A percentile compares a stretch with the other conserved stretches of the same genome.
Evolutionary conservation across 129 eudicot genomes (phyloP).

Genomic region (Helianthus tuberosus): DNA sequence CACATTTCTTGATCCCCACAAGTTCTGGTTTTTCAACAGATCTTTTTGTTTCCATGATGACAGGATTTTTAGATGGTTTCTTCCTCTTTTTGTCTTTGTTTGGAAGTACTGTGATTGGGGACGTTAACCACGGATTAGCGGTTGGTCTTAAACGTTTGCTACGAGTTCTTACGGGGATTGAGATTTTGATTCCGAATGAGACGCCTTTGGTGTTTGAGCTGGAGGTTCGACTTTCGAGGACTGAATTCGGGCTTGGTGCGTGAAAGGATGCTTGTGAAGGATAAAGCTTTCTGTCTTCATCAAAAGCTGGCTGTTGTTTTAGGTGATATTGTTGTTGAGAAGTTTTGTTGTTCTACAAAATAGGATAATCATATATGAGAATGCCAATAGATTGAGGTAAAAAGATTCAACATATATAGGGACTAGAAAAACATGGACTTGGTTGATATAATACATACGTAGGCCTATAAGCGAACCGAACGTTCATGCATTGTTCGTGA

Average conservation of each 20-base stretch:
- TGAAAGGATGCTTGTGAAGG: constrained; percentile 42
- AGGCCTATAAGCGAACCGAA: no score
- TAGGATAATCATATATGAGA: neutral
- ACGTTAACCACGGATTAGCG: constrained; percentile 47
- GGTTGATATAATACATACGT: no score
- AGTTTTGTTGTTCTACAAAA: constrained; percentile 29
- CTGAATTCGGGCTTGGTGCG: constrained; percentile 68
- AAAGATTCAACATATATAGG: neutral
- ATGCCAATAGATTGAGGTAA: neutral
- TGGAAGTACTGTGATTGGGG: constrained; percentile 34
- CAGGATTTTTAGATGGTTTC: constrained; percentile 28
- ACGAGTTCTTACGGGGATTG: constrained; percentile 54
- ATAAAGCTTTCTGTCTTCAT: constrained; percentile 26
- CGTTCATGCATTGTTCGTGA: no score
- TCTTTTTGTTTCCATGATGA: constrained; percentile 16
- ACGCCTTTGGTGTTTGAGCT: constrained; percentile 49
- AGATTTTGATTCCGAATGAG: constrained; percentile 36
- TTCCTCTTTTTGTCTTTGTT: constrained; percentile 39
- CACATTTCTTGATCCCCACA: constrained; percentile 51
- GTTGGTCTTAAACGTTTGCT: constrained; percentile 56
- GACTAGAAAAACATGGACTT: neutral
- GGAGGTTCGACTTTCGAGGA: constrained; percentile 68
- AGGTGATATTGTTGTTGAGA: constrained; percentile 20
- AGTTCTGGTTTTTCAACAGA: constrained; percentile 15
- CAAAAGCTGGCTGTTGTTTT: constrained; percentile 26